Evolutionary conservation across 2,329 filamentous ascomycete species (phyloP), one percentile per base, ranked within the genome.

Genomic region (Fusarium mundagurra): DNA sequence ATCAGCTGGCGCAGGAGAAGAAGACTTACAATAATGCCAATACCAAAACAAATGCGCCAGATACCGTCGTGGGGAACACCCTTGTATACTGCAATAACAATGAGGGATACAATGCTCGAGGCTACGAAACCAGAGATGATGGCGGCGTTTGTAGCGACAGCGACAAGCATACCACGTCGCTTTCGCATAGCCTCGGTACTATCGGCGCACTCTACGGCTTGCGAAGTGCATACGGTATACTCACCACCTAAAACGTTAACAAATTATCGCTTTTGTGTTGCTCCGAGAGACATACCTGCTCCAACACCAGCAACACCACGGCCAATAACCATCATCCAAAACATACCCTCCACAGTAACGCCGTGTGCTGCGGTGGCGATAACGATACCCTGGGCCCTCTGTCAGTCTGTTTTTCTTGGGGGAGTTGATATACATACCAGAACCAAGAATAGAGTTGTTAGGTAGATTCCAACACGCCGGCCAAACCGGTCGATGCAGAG

Each of bases 391-490:
- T 60, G 2, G 0, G 2, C 11, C 4, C 0, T 20, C 4, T 8
- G 4, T 38, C 10, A 48, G 8, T n/a, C 2, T 5, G 0, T 3
- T 6, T 1, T 18, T 14, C 20, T 1, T 3, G 1, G 4, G 3
- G 4, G 11, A 5, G 5, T 6, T 4, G 31, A 18, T 4, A 1
- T 7, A 50, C 43, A 7, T 51, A 60, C 43, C 17, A 61, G 16
- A 31, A 61, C 45, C 58, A 61, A 18, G 31, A 61, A 53, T 8
- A 61, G 18, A 22, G 58, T 61, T 7, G 58, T 61, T 13, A 61
- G 20, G 22, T 53, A 53, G 6, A 61, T 61, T 5, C 58, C 58
- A 22, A 61, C 14, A 27, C 58, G 58, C 8, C 58, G 58, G 8
- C 58, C 58, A 9, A 61, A 61, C 0, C 13, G 9, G 3, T 61